Conservation (phyloP, 768 basidiomycete genomes). For the Lentinula edodes region DNA sequence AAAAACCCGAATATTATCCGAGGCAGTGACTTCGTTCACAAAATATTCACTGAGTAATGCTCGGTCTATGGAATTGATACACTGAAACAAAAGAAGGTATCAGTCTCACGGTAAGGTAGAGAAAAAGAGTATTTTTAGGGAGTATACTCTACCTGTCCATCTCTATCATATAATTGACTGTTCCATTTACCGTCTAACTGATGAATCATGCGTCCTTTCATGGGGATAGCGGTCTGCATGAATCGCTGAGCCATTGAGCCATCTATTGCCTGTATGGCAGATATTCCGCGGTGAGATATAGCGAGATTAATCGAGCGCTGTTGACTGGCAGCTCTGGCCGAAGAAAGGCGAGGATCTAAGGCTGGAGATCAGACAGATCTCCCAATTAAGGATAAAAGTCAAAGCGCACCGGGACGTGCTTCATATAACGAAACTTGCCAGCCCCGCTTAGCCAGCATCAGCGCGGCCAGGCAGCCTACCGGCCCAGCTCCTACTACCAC, state of each 20-base stretch:
- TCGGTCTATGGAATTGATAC: constrained; percentile 91
- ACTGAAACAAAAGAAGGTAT: constrained; percentile 40
- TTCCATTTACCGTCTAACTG: constrained; percentile 61
- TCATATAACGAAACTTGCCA: constrained; percentile 83
- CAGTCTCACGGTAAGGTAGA: constrained; percentile 13
- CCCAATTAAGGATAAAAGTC: background rate
- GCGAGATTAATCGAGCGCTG: constrained; percentile 96
- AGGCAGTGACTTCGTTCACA: constrained; percentile 65
- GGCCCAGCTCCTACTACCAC: constrained; percentile 86
- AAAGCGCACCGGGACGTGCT: constrained; percentile 59
- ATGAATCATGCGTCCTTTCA: constrained; percentile 96
- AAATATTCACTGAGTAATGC: constrained; percentile 81
- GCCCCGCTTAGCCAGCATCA: constrained; percentile 80
- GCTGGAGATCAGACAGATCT: constrained; percentile 6
- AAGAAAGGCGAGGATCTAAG: constrained; percentile 68
- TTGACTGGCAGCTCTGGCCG: constrained; percentile 57
- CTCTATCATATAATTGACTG: constrained; percentile 84
- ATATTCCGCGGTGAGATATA: constrained; percentile 89
- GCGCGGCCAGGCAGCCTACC: constrained; percentile 88
- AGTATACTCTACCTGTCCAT: constrained; percentile 66
- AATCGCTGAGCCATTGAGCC: constrained; percentile 62
- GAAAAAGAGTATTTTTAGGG: constrained; percentile 6
- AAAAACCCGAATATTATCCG: constrained; percentile 58
- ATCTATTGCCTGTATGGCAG: constrained; percentile 81
- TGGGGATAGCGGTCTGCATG: constrained; percentile 79